Evolutionary conservation across 2,329 filamentous ascomycete genomes (phyloP).

Genomic region (Whalleya microplaca): DNA sequence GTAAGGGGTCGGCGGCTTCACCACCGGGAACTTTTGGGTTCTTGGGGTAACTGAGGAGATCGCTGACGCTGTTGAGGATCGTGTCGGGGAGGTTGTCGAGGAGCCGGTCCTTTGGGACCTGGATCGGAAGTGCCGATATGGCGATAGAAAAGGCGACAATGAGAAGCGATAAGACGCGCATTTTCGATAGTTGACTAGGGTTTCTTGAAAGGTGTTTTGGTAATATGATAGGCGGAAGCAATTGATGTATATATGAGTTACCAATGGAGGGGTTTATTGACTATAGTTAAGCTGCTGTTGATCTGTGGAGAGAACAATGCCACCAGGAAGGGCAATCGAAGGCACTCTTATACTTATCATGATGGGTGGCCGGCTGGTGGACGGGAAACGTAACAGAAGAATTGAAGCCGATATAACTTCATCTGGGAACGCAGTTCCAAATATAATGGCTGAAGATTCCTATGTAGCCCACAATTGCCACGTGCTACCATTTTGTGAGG

Average conservation of each 20-base stretch:
- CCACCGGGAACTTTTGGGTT: not conserved
- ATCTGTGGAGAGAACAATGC: not conserved
- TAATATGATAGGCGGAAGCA: not conserved
- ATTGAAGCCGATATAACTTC: conserved; percentile 9
- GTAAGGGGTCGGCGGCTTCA: not conserved
- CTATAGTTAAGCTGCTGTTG: conserved; percentile 4
- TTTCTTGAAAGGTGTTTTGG: not conserved
- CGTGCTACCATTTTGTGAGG: conserved; percentile 8
- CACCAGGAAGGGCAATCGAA: not conserved
- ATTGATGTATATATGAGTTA: not conserved
- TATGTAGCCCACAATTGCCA: conserved; percentile 12
- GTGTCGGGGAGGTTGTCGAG: conserved; percentile 8
- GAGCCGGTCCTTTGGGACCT: not conserved
- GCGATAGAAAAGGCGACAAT: conserved; percentile 19
- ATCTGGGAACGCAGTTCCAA: conserved; percentile 11
- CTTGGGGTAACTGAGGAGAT: conserved; percentile 16
- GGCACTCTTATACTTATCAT: conserved; percentile 8
- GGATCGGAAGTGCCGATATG: conserved; percentile 8
- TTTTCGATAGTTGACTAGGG: conserved; percentile 13
- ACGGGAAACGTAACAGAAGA: conserved; percentile 16
- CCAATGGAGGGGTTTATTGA: not conserved
- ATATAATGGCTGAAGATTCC: conserved; percentile 30
- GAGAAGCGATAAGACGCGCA: conserved; percentile 27
- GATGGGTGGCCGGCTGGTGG: conserved; percentile 1
- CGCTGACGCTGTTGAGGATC: conserved; percentile 14